These are phyloP conservation scores for Kodamaea sp. DNA, from an alignment of 1,139 yeast species.

Conservation along the genomic window DNA sequence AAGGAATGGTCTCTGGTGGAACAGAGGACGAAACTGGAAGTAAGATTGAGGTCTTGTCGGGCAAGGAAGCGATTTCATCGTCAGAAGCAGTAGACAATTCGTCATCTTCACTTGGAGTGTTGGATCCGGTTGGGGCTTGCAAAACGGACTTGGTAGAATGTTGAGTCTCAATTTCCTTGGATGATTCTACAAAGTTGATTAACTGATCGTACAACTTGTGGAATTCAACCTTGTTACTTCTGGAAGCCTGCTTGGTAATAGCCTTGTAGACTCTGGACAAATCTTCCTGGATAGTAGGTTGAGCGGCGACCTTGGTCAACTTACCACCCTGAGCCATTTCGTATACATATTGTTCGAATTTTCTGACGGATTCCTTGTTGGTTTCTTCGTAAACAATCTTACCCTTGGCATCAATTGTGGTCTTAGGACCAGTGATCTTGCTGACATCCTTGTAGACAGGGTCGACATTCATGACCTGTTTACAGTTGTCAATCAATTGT, in stretches of 20 bases:
- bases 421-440: slow-evolving; percentile 93
- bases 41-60: slow-evolving; percentile 65
- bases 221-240: slow-evolving; percentile 70
- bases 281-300: slow-evolving; percentile 82
- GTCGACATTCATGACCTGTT: slow-evolving; percentile 73
- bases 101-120: slow-evolving; percentile 53
- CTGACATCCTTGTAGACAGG: slow-evolving; percentile 96
- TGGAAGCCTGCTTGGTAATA: slow-evolving; percentile 68
- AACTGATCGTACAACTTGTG: slow-evolving; percentile 79
- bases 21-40: slow-evolving; percentile 74
- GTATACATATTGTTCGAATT: slow-evolving; percentile 90
- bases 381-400: slow-evolving; percentile 80
- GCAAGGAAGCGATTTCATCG: slow-evolving; percentile 83
- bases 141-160: slow-evolving; percentile 45
- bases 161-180: slow-evolving; percentile 61
- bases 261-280: slow-evolving; percentile 83
- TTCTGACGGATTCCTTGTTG: slow-evolving; percentile 88
- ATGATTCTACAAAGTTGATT: slow-evolving; percentile 67
- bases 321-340: slow-evolving; percentile 97
- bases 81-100: slow-evolving; percentile 51
- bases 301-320: slow-evolving; percentile 58
- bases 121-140: slow-evolving; percentile 35
- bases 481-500: slow-evolving; percentile 93
- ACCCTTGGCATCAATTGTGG: slow-evolving; percentile 86
- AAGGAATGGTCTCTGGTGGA: slow-evolving; percentile 88